phyloP scores from a whole-genome alignment of 805 yeast species.

The Starmerella sirachaensis region DNA sequence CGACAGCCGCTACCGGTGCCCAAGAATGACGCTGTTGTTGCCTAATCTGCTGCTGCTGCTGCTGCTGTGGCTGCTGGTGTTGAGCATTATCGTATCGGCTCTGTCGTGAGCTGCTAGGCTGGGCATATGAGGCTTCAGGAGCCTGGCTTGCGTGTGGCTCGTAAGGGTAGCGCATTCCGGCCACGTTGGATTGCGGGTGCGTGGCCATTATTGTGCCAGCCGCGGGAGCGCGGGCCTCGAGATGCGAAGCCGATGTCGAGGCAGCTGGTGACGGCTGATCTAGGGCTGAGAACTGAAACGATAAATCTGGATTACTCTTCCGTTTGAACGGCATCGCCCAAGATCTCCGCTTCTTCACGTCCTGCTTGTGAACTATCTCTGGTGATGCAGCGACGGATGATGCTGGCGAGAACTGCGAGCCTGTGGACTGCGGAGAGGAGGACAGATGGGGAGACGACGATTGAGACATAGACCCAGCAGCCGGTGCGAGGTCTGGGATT shows the following conservation, averaged over 20 bases:
- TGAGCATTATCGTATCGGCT: not conserved
- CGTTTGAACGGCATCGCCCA: slow-evolving; percentile 38
- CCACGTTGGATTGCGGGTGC: too few relatives aligned
- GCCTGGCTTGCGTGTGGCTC: too few relatives aligned
- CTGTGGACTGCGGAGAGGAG: slow-evolving; percentile 4
- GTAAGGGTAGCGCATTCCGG: too few relatives aligned
- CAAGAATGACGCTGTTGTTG: slow-evolving; percentile 1
- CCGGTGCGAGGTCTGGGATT: slow-evolving; percentile 9
- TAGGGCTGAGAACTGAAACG: slow-evolving; percentile 8
- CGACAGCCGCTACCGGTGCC: not conserved
- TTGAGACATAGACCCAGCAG: slow-evolving; percentile 2
- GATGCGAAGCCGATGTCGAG: too few relatives aligned
- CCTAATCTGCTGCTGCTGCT: not conserved
- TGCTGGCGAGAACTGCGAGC: slow-evolving; percentile 5
- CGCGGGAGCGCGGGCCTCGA: too few relatives aligned
- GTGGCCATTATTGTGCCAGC: too few relatives aligned
- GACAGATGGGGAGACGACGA: too few relatives aligned
- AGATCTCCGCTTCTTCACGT: slow-evolving; percentile 24
- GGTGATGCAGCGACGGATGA: slow-evolving; percentile 3
- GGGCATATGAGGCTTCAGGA: not conserved
- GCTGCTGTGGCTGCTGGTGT: slow-evolving; percentile 4
- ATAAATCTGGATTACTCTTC: slow-evolving; percentile 27
- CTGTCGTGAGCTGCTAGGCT: not conserved
- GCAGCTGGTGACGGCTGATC: slow-evolving; percentile 6
- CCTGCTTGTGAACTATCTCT: not conserved